Percentiles rank a stretch among this genome's conserved stretches.
phyloP scores from a whole-genome alignment of 768 basidiomycete species.

The Tulasnella sp. region DNA sequence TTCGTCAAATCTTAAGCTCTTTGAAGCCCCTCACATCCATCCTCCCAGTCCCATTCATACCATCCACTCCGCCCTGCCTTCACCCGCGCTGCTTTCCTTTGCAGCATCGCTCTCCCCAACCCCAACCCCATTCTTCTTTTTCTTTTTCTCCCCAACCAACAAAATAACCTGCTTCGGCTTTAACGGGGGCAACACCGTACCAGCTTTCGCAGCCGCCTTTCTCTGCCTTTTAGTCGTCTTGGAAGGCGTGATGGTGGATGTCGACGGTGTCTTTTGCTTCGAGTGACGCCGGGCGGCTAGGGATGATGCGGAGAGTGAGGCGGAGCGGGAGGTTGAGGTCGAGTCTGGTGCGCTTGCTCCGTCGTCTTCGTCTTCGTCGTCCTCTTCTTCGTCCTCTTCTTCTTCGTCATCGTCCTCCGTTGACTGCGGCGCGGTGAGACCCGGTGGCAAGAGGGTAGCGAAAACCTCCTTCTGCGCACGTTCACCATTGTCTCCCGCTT shows the following conservation, averaged over 20 bases:
- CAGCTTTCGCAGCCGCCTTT: constrained; percentile 43
- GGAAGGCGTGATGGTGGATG: constrained; percentile 48
- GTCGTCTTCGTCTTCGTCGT: constrained; percentile 24
- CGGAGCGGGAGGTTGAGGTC: constrained; percentile 27
- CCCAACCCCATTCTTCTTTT: constrained; percentile 24
- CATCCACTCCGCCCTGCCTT: constrained; percentile 38
- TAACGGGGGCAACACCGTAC: not conserved
- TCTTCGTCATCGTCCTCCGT: not conserved
- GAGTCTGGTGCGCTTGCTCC: constrained; percentile 14
- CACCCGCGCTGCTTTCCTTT: constrained; percentile 26
- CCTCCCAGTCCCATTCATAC: constrained; percentile 62
- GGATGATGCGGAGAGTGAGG: constrained; percentile 31
- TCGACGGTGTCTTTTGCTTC: not conserved
- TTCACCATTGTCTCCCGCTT: not conserved
- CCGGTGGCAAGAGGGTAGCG: not conserved
- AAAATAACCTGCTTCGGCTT: constrained; percentile 16
- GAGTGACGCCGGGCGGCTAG: not conserved
- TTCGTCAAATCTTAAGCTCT: constrained; percentile 58
- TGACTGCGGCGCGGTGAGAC: not conserved
- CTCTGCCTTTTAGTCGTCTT: constrained; percentile 42
- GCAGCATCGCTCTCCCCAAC: constrained; percentile 26
- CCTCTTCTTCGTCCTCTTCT: constrained; percentile 16
- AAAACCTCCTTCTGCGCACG: not conserved
- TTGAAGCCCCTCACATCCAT: constrained; percentile 71
- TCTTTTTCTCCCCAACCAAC: constrained; percentile 13